Base-by-base conservation (phyloP, 805 yeast species). In the Nakazawaea holstii region DNA sequence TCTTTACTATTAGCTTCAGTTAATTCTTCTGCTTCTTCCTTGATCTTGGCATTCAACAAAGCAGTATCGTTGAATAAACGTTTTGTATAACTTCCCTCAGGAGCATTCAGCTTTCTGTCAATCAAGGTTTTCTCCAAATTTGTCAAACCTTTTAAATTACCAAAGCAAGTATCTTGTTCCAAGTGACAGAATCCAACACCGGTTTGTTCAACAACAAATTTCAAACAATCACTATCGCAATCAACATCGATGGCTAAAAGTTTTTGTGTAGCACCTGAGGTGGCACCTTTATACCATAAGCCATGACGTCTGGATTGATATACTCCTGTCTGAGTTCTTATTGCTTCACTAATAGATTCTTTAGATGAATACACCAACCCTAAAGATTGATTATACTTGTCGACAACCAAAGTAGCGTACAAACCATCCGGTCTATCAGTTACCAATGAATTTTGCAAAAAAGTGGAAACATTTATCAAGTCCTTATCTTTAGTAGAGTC, bases 21-120 rank as follows among this genome's bases (percentile, higher is more conserved):
- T 52, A 94, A 77, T 66, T 94, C 99, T 59, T 92, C 97, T 39
- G 97, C 95, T 67, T 94, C 99, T 69, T 94, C 99, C 64, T 82
- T 80, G 67, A 94, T 84, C 72, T 94, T 88, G 26, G 98, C 97
- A 48, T 75, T 71, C 55, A 94, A 74, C 44, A 94, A 72, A 26
- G 72, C 74, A 36, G 79, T 80, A 66, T 94, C 98, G 44, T 79
- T 74, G 59, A 92, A 90, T 52, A 94, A 71, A 53, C 99, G 77
- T 60, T 84, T 81, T 13, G 99, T 92, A 70, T 94, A 94, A n/a
- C 97, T 91, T 1, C 96, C 97, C 53, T 74, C 87, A 15, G 96
- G 96, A 2, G 98, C 95, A 57, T 72, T 70, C 10, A 55, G 61
- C 46, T 76, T 67, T 61, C 99, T 79, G 39, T 78, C 75, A 24